Base-by-base conservation (phyloP, 2,329 filamentous ascomycete genomes). In the Nemania sp. region DNA sequence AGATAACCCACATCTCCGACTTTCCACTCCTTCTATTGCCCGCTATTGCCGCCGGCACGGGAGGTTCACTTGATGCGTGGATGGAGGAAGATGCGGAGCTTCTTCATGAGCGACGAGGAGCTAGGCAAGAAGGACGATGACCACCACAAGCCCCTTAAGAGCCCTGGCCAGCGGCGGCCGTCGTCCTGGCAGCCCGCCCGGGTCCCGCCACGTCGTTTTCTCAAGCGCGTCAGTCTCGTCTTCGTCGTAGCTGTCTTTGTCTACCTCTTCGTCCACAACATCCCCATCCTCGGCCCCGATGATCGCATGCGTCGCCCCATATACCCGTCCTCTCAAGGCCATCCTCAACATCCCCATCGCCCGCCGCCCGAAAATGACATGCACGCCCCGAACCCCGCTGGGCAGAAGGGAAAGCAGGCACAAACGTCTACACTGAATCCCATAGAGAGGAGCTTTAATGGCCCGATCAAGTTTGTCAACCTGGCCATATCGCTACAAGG, bases 381-480 rank as follows among this genome's bases (percentile, higher is more conserved):
- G 56, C 66, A 64, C 20, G 56, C 65, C 35, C 53, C 64, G 43
- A 41, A 67, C 32, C 62, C 64, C 22, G 32, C 32, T 43, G 18
- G 45, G 13, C 64, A 68, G 27, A 27, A 32, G 32, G 62, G 61
- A 11, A 29, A 24, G 41, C 66, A 64, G n/a, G 24, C 45, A 32
- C 60, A 62, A 8, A 5, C 47, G 13, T 67, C 43, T 20, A 54
- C 47, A 2, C 38, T 68, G 49, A 67, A 55, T 22, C 35, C 61
- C 35, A 61, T 49, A n/a, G 54, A 77, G 63, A 80, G 84, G 69
- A 84, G 85, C 58, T 95, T 91, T 78, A 88, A 90, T 70, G 94
- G 93, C 0, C 87, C 87, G 1, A 85, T 97, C 72, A 88, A 84
- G 73, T 94, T 93, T 76, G 87, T 86, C 73, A 79, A 87, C 11